Conservation (phyloP, 768 basidiomycete genomes). For the Boletus rufocinnamomeus region DNA sequence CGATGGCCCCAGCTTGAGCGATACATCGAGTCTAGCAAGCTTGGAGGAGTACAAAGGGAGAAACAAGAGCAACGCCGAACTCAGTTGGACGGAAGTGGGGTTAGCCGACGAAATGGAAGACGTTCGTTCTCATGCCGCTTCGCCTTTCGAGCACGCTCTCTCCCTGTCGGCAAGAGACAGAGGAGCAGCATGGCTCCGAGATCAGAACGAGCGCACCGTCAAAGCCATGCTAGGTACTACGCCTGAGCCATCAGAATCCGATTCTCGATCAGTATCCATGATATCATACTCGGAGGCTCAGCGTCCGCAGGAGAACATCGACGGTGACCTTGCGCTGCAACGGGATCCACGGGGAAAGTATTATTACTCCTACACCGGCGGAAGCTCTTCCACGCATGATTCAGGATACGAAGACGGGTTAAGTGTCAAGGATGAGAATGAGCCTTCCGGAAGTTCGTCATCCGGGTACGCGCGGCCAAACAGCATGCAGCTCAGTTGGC, state of each 20-base stretch:
- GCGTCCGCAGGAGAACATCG: constrained; percentile 43
- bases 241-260: constrained; percentile 61
- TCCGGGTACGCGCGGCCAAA: constrained; percentile 52
- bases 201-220: constrained; percentile 72
- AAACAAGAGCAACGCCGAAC: constrained; percentile 54
- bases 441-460: constrained; percentile 28
- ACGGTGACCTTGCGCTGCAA: constrained; percentile 67
- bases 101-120: constrained; percentile 56
- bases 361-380: constrained; percentile 69
- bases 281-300: constrained; percentile 33
- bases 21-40: constrained; percentile 81
- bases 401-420: constrained; percentile 55
- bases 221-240: constrained; percentile 58
- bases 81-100: constrained; percentile 48
- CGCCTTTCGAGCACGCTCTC: constrained; percentile 42
- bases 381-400: constrained; percentile 52
- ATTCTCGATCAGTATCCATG: constrained; percentile 47
- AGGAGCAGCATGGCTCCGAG: constrained; percentile 78
- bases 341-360: constrained; percentile 69
- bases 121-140: constrained; percentile 44
- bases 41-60: constrained; percentile 67
- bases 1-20: constrained; percentile 88
- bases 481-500: constrained; percentile 68
- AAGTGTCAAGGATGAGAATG: constrained; percentile 37
- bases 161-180: constrained; percentile 58